Base-by-base conservation (phyloP, 116 monocot genomes). In the Dioscorea cayenensis region DNA sequence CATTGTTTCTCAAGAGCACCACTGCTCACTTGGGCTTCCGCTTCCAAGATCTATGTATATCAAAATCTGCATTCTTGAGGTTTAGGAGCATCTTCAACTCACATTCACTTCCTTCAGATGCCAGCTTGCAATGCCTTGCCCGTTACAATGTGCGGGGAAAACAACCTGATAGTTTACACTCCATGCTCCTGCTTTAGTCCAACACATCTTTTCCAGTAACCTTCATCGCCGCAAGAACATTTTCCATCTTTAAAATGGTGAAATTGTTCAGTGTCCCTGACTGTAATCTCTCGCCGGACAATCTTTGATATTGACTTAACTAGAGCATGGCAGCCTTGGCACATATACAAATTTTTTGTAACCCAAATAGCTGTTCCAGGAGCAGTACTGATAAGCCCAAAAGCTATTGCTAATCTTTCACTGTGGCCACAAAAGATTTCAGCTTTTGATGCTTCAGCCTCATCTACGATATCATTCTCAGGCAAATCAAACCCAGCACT, bases 231-330 rank as follows among this genome's bases (percentile, higher is more conserved):
- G 73, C 94, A 95, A 38, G 86, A 90, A 55, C 91, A 91, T 19
- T 66, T 73, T 0, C 94, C 94, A 66, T 95, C 88, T 78, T 66
- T 86, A 64, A 95, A 95, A 66, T 84, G 78, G 77, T 95, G 94
- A 77, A 91, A 91, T 49, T 79, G 82, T 68, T 95, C 89, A 4
- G 81, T 71, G 75, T 95, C 94, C 73, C 94, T 75, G 27, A 95
- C 77, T 22, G 78, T 86, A 43, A 95, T 91, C 36, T 95, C 91
- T 66, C 89, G 74, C 35, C 94, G 70, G 4, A 95, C 81, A 71
- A 95, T 73, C 75, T 76, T 88, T 12, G 91, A 88, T 38, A 91
- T 84, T 32, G 65, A 75, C 76, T 88, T 95, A 13, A 91, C 67
- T 66, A 72, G 72, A 21, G n/a, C 32, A 70, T 95, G 94, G 65